These are phyloP conservation scores for Metschnikowia kofuensis DNA, from an alignment of 805 yeast species.

Conservation along the genomic window DNA sequence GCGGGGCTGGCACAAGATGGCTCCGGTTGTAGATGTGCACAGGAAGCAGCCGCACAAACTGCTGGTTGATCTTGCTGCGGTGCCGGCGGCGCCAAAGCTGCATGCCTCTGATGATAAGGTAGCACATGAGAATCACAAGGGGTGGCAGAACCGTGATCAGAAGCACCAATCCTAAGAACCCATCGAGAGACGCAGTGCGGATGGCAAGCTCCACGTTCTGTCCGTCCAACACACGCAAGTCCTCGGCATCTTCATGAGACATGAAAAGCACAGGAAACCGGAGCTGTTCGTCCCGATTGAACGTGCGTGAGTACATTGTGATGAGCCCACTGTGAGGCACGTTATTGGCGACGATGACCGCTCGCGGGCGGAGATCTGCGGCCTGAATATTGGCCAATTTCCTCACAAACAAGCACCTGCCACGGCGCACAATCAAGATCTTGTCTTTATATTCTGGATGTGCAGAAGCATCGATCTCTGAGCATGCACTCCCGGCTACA, in stretches of 20 bases:
- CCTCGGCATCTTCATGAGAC: conserved; percentile 38
- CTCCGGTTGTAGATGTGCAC: conserved; percentile 36
- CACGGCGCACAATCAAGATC: conserved; percentile 32
- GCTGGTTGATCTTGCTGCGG: conserved; percentile 26
- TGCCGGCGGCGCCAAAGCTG: conserved; percentile 28
- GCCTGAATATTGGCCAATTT: conserved; percentile 47
- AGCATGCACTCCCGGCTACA: conserved; percentile 31
- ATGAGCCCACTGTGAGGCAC: conserved; percentile 44
- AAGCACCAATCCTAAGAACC: conserved; percentile 37
- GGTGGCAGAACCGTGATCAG: conserved; percentile 45
- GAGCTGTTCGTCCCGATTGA: conserved; percentile 36
- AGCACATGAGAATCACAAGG: conserved; percentile 33
- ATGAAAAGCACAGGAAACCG: conserved; percentile 53
- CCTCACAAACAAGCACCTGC: conserved; percentile 53
- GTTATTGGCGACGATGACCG: conserved; percentile 57
- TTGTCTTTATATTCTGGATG: conserved; percentile 21
- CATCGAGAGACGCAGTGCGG: conserved; percentile 35
- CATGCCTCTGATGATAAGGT: conserved; percentile 27
- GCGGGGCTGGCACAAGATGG: conserved; percentile 30
- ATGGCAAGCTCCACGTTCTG: conserved; percentile 17
- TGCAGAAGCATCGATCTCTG: conserved; percentile 10
- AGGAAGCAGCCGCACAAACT: conserved; percentile 31
- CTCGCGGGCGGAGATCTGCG: conserved; percentile 35
- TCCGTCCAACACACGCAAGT: conserved; percentile 13
- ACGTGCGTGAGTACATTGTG: conserved; percentile 52